Conservation (phyloP, 768 basidiomycete genomes). For the Plicaturopsis crispa region DNA sequence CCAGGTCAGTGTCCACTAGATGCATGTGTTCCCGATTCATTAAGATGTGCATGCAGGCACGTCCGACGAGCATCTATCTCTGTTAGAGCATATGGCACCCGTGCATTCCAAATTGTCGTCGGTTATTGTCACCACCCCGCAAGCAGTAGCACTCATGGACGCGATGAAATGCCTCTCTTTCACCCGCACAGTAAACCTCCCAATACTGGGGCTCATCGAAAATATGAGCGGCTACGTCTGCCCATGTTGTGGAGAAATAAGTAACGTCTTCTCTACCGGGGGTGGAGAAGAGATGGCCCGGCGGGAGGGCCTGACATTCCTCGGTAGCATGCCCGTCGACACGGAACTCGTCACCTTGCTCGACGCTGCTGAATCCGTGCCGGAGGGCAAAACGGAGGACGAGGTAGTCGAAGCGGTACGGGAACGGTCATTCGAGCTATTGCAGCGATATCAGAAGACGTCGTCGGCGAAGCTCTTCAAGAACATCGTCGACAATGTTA, state of each 20-base stretch:
- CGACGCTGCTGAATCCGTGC: conserved; percentile 49
- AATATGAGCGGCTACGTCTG: conserved; percentile 99
- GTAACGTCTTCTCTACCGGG: conserved; percentile 90
- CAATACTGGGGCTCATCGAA: conserved; percentile 87
- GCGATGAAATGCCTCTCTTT: conserved; percentile 96
- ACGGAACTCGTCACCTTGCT: conserved; percentile 81
- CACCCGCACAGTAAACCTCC: conserved; percentile 79
- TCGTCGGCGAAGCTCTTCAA: conserved; percentile 63
- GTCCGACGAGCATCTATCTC: conserved; percentile 95
- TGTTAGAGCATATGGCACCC: conserved; percentile 89
- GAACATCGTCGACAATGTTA: conserved; percentile 41
- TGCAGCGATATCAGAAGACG: conserved; percentile 59
- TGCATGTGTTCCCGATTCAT: conserved; percentile 3
- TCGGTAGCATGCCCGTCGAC: conserved; percentile 91
- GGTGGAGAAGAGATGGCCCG: conserved; percentile 87
- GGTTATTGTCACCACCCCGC: conserved; percentile 94
- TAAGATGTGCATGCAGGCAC: conserved; percentile 58
- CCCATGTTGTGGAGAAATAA: conserved; percentile 93
- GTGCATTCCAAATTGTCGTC: conserved; percentile 72
- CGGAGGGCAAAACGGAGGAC: conserved; percentile 10
- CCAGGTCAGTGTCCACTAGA: conserved; percentile 57
- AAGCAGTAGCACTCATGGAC: conserved; percentile 92
- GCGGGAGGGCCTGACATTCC: conserved; percentile 63
- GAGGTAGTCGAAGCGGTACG: conserved; percentile 16
- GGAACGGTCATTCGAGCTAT: conserved; percentile 37